A percentile compares a stretch with the other conserved stretches of the same genome.
phyloP scores from a whole-genome alignment of 1,139 yeast genomes.

The Candida pseudocylindracea region DNA sequence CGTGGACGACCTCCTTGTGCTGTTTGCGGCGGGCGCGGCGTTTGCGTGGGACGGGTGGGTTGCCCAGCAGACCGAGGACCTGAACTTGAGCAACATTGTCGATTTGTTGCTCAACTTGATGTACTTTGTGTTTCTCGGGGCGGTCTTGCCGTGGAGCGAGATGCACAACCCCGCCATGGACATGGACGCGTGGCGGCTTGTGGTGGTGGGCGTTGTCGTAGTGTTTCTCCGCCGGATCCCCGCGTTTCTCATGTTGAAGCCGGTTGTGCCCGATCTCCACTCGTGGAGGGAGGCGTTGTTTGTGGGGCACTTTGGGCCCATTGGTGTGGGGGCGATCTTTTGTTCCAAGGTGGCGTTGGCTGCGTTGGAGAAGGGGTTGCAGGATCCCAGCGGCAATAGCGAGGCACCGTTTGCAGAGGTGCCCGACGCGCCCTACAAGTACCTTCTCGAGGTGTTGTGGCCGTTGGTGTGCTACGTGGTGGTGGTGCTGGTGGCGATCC shows the following conservation, averaged over 20 bases:
- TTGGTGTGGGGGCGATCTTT: constrained; percentile 93
- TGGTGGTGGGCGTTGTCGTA: constrained; percentile 62
- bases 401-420: constrained; percentile 36
- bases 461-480: constrained; percentile 77
- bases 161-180: constrained; percentile 52
- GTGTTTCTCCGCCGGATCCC: constrained; percentile 72
- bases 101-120: constrained; percentile 69
- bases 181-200: constrained; percentile 63
- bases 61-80: constrained; percentile 69
- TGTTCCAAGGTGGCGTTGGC: constrained; percentile 71
- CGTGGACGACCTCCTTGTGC: constrained; percentile 76
- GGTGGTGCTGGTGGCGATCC: constrained; percentile 72
- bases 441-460: constrained; percentile 61
- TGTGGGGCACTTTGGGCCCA: constrained; percentile 96
- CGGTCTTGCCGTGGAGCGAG: constrained; percentile 82
- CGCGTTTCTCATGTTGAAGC: constrained; percentile 57
- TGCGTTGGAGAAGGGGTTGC: constrained; percentile 34
- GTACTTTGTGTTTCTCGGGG: constrained; percentile 83
- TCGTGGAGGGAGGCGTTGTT: constrained; percentile 92
- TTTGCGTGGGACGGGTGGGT: constrained; percentile 97
- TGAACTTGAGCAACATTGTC: constrained; percentile 83
- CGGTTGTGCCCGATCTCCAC: constrained; percentile 75
- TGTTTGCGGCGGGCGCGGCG: constrained; percentile 92
- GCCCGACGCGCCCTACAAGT: constrained; percentile 33
- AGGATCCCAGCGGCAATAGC: constrained; percentile 13